A percentile compares a stretch with the other conserved stretches of the same genome.
Evolutionary conservation across 495 filamentous ascomycete species (phyloP).

Genomic region (Daldinia vernicosa): DNA sequence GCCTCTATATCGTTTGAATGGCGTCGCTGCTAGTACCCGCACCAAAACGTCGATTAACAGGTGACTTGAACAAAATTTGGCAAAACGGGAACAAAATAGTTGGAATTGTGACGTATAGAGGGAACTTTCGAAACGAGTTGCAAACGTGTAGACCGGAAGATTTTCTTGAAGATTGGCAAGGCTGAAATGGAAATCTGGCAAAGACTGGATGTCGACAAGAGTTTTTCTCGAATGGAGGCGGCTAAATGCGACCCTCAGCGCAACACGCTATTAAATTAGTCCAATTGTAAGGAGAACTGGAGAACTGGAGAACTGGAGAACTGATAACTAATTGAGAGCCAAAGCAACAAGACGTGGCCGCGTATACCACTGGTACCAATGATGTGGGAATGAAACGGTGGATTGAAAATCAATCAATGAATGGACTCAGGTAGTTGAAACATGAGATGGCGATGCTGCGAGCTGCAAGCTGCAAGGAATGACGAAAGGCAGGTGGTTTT

Average conservation of each 20-base stretch:
- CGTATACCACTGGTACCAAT: background rate
- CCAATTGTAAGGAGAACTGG: background rate
- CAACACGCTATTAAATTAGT: constrained; percentile 15
- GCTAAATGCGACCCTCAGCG: constrained; percentile 43
- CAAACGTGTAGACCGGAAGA: constrained; percentile 8
- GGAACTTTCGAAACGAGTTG: constrained; percentile 21
- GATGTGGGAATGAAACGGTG: background rate
- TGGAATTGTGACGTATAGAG: constrained; percentile 10
- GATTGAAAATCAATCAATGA: constrained; percentile 11
- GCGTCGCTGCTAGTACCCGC: background rate
- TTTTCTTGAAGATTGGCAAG: constrained; percentile 24
- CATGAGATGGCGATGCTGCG: constrained; percentile 19
- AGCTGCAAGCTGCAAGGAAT: constrained; percentile 22
- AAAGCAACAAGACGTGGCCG: constrained; percentile 11
- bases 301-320: constrained; percentile 1
- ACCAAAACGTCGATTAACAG: constrained; percentile 6
- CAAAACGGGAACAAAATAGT: background rate
- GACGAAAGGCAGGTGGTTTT: constrained; percentile 22
- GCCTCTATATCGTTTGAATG: constrained; percentile 20
- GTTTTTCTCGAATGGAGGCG: constrained; percentile 30
- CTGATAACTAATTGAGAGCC: constrained; percentile 3
- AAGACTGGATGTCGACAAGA: constrained; percentile 28
- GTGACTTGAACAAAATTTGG: background rate
- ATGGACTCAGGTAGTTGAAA: constrained; percentile 10
- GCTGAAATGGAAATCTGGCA: constrained; percentile 36